phyloP scores from a whole-genome alignment of 2,329 filamentous ascomycete species.

The Diaporthe longicolla region DNA sequence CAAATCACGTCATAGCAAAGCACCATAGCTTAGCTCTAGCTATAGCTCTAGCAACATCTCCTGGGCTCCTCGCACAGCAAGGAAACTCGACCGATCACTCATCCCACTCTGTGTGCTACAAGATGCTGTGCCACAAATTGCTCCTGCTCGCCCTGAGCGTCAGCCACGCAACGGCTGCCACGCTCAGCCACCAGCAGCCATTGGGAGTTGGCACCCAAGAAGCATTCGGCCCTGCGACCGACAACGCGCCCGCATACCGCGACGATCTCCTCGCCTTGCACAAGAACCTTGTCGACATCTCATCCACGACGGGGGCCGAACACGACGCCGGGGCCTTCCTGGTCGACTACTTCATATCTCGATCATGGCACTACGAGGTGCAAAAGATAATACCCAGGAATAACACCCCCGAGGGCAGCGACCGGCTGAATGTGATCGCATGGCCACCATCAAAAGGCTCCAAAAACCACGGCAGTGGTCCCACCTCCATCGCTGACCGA shows the following conservation, averaged over 20 bases:
- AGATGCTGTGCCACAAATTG: constrained; percentile 18
- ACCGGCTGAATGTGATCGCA: constrained; percentile 83
- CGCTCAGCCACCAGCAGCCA: constrained; percentile 11
- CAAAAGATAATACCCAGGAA: constrained; percentile 57
- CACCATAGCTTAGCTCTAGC: background rate
- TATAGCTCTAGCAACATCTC: background rate
- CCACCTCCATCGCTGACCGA: constrained; percentile 50
- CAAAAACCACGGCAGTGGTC: constrained; percentile 50
- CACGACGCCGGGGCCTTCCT: constrained; percentile 78
- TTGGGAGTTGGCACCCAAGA: background rate
- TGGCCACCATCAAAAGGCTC: constrained; percentile 63
- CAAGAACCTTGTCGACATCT: constrained; percentile 79
- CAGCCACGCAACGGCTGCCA: background rate
- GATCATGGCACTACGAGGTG: constrained; percentile 59
- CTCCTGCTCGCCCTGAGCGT: constrained; percentile 33
- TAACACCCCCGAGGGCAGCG: constrained; percentile 48
- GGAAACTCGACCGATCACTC: background rate
- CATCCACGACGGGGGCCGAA: constrained; percentile 81
- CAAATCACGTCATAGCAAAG: constrained; percentile 4
- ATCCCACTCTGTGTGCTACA: background rate
- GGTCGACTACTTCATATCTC: constrained; percentile 71
- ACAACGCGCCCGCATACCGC: constrained; percentile 56
- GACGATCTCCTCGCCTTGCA: constrained; percentile 78
- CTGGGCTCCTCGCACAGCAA: background rate
- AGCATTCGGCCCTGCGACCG: background rate